These are phyloP conservation scores for Termitomyces sp. DNA, from an alignment of 768 basidiomycete genomes.

Conservation along the genomic window DNA sequence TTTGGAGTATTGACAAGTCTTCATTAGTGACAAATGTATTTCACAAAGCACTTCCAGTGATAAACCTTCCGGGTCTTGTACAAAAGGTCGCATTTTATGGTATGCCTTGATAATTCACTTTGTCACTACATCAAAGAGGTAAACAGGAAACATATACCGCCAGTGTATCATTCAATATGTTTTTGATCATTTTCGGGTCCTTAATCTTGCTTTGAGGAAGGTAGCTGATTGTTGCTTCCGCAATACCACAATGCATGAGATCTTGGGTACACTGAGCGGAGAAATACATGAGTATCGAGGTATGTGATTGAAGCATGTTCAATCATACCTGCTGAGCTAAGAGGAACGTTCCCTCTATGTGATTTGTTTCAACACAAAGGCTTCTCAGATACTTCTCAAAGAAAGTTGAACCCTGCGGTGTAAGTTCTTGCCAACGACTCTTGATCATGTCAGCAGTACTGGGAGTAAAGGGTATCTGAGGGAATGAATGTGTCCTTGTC, in stretches of 20 bases:
- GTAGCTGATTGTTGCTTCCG: slow-evolving; percentile 15
- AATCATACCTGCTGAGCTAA: slow-evolving; percentile 20
- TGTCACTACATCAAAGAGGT: background rate
- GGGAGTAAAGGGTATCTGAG: background rate
- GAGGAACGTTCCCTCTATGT: slow-evolving; percentile 24
- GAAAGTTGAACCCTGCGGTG: slow-evolving; percentile 13
- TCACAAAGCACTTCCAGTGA: slow-evolving; percentile 18
- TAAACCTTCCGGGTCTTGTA: slow-evolving; percentile 9
- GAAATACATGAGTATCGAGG: background rate
- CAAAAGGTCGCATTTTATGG: slow-evolving; percentile 11
- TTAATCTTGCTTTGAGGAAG: slow-evolving; percentile 19
- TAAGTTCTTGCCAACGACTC: slow-evolving; percentile 19
- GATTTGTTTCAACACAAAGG: slow-evolving; percentile 28
- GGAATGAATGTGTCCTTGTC: background rate
- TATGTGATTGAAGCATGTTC: background rate
- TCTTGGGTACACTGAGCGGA: slow-evolving; percentile 21
- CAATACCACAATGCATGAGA: slow-evolving; percentile 20
- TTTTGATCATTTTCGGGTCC: slow-evolving; percentile 20
- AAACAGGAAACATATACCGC: slow-evolving; percentile 17
- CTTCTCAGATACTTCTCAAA: slow-evolving; percentile 19
- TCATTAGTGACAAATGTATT: slow-evolving; percentile 27
- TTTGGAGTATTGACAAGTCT: slow-evolving; percentile 18
- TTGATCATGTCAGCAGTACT: slow-evolving; percentile 11
- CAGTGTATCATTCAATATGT: slow-evolving; percentile 26
- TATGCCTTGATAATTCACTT: slow-evolving; percentile 16